These are phyloP conservation scores for Clitoria ternatea DNA, from an alignment of 306 rosid genomes.

Conservation along the genomic window DNA sequence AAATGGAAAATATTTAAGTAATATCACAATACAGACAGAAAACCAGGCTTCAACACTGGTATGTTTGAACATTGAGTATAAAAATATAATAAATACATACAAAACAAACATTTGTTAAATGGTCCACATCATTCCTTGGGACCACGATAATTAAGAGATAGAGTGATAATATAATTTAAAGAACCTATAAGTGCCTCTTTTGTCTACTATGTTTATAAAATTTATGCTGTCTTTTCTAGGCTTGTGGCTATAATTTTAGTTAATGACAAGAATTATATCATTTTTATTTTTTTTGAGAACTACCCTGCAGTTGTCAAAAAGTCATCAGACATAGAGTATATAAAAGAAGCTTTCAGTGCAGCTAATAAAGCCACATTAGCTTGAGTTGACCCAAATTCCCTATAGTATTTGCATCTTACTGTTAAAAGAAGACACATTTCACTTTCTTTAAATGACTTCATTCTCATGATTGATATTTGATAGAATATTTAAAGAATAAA, in stretches of 20 bases:
- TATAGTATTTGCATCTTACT: slow-evolving; percentile 13
- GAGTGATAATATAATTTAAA: slow-evolving; percentile 29
- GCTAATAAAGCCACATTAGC: slow-evolving; percentile 25
- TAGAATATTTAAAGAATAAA: neutral
- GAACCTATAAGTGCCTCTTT: slow-evolving; percentile 28
- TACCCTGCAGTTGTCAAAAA: neutral
- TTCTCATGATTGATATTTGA: slow-evolving; percentile 21
- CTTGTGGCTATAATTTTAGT: slow-evolving; percentile 6
- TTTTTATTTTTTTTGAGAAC: slow-evolving; percentile 25
- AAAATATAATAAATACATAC: slow-evolving; percentile 9
- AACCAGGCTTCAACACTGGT: slow-evolving; percentile 1
- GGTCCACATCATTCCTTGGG: slow-evolving; percentile 31
- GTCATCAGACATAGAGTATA: slow-evolving; percentile 8
- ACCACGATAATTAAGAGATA: slow-evolving; percentile 26
- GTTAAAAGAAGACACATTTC: slow-evolving; percentile 11
- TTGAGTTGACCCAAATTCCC: slow-evolving; percentile 27
- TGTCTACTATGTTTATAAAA: slow-evolving; percentile 24
- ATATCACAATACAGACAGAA: slow-evolving; percentile 3
- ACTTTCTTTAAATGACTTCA: slow-evolving; percentile 19
- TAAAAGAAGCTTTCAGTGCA: slow-evolving; percentile 19
- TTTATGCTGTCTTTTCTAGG: neutral
- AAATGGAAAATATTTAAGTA: slow-evolving; percentile 10
- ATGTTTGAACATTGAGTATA: slow-evolving; percentile 22
- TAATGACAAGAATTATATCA: slow-evolving; percentile 13
- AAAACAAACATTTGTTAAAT: slow-evolving; percentile 26